Evolutionary conservation across 768 basidiomycete species (phyloP), one percentile per base, ranked within the genome.

Genomic region (Trametopsis cervina): DNA sequence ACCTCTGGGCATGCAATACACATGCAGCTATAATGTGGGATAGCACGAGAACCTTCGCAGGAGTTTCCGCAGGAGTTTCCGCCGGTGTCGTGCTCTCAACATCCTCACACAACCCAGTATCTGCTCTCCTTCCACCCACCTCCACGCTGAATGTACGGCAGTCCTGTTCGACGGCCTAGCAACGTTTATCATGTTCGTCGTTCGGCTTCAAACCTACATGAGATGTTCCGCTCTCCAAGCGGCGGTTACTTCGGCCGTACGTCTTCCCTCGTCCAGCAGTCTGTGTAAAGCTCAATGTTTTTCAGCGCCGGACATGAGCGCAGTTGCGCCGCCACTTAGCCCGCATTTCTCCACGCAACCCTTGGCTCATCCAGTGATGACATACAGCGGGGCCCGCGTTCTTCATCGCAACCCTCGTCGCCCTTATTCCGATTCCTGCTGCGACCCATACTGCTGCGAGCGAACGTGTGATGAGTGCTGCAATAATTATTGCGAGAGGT

Each of bases 221-320:
- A 47, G 46, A 47, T 59, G 44, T 60, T 58, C 53, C 41, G 56
- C 42, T 52, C 54, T 15, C 51, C 51, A 27, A 51, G 47, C 22
- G 53, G 54, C 2, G 53, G 50, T 40, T 62, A 62, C 51, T 60
- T 57, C 46, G 53, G 52, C 27, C 49, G 61, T 62, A 37, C 44
- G 58, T 56, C 11, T 23, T 41, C 38, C 40, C 39, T 22, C 15
- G 21, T 41, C 24, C 40, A 46, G 23, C 37, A 23, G 20, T 15
- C 22, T 18, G n/a, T n/a, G 18, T n/a, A 25, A 18, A 40, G 35
- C 49, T 47, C 21, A 38, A 20, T 4, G n/a, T 42, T 4, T 37
- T 27, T 24, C 46, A 57, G 57, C 60, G 23, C 60, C 60, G 4
- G 59, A 62, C 40, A 62, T 62, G 61, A 56, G 59, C 49, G 56